Conservation (phyloP, 305 asterid species). For the Petunia hybrid region DNA sequence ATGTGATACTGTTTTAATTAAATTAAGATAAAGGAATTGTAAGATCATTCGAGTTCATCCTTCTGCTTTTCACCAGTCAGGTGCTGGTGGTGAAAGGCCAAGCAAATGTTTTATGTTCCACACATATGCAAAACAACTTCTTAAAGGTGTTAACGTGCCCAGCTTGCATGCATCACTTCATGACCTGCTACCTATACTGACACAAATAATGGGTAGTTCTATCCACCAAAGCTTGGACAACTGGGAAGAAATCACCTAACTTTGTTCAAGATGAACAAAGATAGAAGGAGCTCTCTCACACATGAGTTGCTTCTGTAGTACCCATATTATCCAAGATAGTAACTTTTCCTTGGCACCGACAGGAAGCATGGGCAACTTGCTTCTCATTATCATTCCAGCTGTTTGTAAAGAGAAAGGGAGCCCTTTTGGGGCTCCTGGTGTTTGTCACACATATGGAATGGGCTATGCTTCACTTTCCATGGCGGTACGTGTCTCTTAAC, state of each 20-base stretch:
- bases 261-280: constrained; percentile 17
- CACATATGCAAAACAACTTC: background rate
- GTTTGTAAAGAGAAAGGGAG: constrained; percentile 86
- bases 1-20: background rate
- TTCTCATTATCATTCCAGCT: constrained; percentile 84
- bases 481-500: constrained; percentile 68
- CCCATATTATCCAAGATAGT: background rate
- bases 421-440: constrained; percentile 81
- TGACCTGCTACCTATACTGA: background rate
- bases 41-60: background rate
- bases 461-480: constrained; percentile 88
- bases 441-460: constrained; percentile 73
- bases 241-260: constrained; percentile 20
- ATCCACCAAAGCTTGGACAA: background rate
- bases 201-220: background rate
- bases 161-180: background rate
- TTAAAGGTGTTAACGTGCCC: background rate
- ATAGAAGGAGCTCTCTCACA: background rate
- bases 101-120: background rate
- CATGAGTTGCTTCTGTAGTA: constrained; percentile 22
- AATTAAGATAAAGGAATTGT: background rate
- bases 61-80: background rate
- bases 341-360: constrained; percentile 33
- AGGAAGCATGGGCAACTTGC: constrained; percentile 93
- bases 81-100: constrained; percentile 1